phyloP scores from a whole-genome alignment of 148 eudicot genomes.

The Dianthus caryophyllus region DNA sequence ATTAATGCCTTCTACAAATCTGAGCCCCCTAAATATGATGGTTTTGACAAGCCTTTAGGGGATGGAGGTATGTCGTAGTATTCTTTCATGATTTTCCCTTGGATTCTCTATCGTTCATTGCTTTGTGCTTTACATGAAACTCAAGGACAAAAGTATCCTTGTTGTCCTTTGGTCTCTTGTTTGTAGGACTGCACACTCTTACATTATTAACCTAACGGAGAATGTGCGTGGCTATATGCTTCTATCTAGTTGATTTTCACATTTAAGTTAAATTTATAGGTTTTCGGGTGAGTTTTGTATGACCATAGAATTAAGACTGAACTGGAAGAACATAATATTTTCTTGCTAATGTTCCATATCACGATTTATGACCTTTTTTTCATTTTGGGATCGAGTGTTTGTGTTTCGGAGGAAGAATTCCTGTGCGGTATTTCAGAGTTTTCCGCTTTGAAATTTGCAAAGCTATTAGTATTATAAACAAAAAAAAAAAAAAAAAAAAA shows the following conservation, averaged over 20 bases:
- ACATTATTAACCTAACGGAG: slow-evolving; percentile 3
- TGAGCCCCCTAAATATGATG: slow-evolving; percentile 52
- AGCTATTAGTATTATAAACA: too few relatives aligned
- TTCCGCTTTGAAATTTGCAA: too few relatives aligned
- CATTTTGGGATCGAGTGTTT: too few relatives aligned
- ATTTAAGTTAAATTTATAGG: too few relatives aligned
- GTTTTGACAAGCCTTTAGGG: slow-evolving; percentile 46
- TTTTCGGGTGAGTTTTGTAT: too few relatives aligned
- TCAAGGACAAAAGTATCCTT: neutral
- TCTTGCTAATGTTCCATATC: too few relatives aligned
- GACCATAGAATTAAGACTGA: too few relatives aligned
- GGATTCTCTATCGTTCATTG: neutral
- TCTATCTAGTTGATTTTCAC: neutral
- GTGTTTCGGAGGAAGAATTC: too few relatives aligned
- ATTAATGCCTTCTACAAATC: slow-evolving; percentile 54
- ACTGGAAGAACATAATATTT: too few relatives aligned
- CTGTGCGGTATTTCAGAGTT: too few relatives aligned
- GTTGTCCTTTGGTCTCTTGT: neutral
- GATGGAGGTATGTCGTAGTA: slow-evolving; percentile 52
- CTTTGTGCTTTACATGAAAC: neutral
- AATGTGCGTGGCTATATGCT: neutral
- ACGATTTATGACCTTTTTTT: too few relatives aligned
- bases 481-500: too few relatives aligned
- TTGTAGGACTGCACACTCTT: neutral
- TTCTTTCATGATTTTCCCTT: neutral